Base-by-base conservation (phyloP, 2,329 filamentous ascomycete species). In the Pestalotiopsis sp. region DNA sequence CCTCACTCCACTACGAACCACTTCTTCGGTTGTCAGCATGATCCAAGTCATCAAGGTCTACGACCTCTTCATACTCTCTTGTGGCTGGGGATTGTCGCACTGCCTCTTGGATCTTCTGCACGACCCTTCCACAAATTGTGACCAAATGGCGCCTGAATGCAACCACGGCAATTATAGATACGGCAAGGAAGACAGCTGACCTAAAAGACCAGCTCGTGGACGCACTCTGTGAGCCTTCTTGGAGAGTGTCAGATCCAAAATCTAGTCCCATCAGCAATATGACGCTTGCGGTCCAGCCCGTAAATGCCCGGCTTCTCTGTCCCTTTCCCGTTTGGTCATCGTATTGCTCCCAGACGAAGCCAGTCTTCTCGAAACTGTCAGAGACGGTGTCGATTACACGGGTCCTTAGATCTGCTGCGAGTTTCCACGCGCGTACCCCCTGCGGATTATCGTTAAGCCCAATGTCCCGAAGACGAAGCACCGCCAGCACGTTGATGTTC, bases 291-390 rank as follows among this genome's bases (percentile, higher is more conserved):
- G 90, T 92, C 90, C 90, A 92, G 61, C 90, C 90, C 0, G 89
- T 91, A 75, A 92, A 92, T 73, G 91, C 89, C 80, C 91, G 89
- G 11, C 89, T 92, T 17, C 89, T 81, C 78, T 91, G 89, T 3
- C 90, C 90, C 57, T 83, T 83, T 13, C 90, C 90, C 0, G 86
- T 90, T 68, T 90, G 87, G 0, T 89, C 87, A 71, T 91, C 88
- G 73, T 92, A 92, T 75, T 92, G 90, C 75, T 92, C 90, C 89
- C 90, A 92, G 1, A 89, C 89, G 73, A 91, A 92, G 2, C 90
- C 90, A 0, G 89, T 92, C 68, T 85, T 81, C 73, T 86, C 81
- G 89, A 89, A 92, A 69, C 86, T 83, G 26, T 84, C 81, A 76
- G 70, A 68, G 13, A 72, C 71, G 2, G 68, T 66, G 5, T 64